Percentiles rank a stretch among this genome's conserved stretches.
Evolutionary conservation across 176 grass and related monocot species (phyloP).

Genomic region (Alopecurus myosuroides): DNA sequence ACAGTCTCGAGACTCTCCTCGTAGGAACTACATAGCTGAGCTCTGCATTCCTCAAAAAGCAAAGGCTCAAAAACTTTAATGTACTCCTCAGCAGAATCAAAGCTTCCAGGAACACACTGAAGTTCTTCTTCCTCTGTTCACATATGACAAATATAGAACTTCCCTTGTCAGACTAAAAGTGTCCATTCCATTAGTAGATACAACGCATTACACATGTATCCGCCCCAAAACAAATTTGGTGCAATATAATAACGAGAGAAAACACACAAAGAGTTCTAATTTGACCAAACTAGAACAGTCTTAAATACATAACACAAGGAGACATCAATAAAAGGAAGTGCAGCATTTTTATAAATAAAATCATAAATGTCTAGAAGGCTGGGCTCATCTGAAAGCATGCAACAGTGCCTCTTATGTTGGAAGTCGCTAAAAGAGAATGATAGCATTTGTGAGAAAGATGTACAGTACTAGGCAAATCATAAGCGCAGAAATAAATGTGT

Average conservation of each 20-base stretch:
- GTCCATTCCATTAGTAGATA: background rate
- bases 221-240: background rate
- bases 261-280: background rate
- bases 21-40: slow-evolving; percentile 90
- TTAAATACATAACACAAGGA: background rate
- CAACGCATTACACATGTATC: background rate
- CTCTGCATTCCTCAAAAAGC: slow-evolving; percentile 99
- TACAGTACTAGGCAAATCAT: background rate
- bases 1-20: slow-evolving; percentile 80
- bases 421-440: background rate
- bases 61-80: slow-evolving; percentile 95
- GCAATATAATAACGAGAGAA: background rate
- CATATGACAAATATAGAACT: slow-evolving; percentile 10
- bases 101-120: slow-evolving; percentile 87
- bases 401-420: background rate
- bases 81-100: slow-evolving; percentile 93
- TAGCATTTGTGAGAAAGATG: background rate
- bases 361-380: background rate
- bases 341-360: slow-evolving; percentile 16
- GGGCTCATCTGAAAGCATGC: background rate
- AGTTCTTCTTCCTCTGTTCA: slow-evolving; percentile 90
- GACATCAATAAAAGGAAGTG: background rate
- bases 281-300: slow-evolving; percentile 3
- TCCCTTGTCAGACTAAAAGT: background rate
- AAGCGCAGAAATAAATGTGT: background rate